Base-by-base conservation (phyloP, 148 eudicot genomes). In the Simmondsia chinensis region DNA sequence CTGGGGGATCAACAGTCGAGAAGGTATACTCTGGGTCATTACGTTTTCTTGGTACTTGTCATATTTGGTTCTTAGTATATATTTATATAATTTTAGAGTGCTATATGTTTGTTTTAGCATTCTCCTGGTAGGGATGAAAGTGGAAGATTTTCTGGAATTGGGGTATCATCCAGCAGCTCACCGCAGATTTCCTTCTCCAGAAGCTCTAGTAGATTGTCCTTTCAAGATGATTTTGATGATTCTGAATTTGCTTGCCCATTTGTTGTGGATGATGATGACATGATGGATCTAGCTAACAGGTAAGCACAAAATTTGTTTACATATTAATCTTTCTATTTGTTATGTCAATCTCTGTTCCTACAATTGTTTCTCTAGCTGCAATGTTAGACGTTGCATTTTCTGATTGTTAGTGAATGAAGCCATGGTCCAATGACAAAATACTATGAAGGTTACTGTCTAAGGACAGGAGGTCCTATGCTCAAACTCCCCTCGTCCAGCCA, bases 211-310 rank as follows among this genome's bases (percentile, higher is more conserved):
- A 68, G 77, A 66, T 49, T 70, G 40, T 88, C 89, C 7, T 65
- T 75, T 46, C 80, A 60, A 43, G 86, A 80, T 68, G 88, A 71
- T 66, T 80, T 60, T 59, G 91, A 75, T 57, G 89, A 83, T 59
- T 51, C 75, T 22, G 94, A 83, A 56, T 83, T 74, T 50, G 74
- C 80, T 66, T 85, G 96, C 36, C 87, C 80, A 21, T 88, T 88
- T 71, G 71, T 69, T 50, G 79, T 77, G 30, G 84, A 83, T 47
- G 77, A 75, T 44, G 94, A 80, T 50, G 87, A 73, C 37, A 57
- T 65, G 52, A 54, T 48, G 7, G 71, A 72, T 70, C 56, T 55
- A 9, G 63, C 63, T 54, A 63, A 66, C 84, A 83, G 94, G 97
- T 88, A 78, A 45, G 24, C 26, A 22, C 35, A 9, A 24, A 29